Conservation (phyloP, 352 stramenopile genomes). For the Phytophthora aleatoria region DNA sequence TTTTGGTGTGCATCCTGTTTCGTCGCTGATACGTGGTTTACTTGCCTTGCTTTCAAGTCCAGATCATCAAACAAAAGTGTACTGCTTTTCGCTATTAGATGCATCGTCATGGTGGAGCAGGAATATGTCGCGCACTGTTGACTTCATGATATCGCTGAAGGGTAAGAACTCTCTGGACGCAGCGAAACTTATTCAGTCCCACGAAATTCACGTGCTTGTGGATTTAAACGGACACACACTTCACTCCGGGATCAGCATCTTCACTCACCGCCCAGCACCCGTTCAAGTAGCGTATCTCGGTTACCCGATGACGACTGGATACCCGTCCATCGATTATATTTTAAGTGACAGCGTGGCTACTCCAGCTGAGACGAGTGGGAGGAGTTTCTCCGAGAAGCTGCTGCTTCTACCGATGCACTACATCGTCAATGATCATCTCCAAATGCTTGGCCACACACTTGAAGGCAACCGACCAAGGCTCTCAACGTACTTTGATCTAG, state of each 20-base stretch:
- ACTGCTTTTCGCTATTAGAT: conserved; percentile 72
- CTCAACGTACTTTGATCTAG: conserved; percentile 9
- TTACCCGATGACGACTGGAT: conserved; percentile 77
- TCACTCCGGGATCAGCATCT: conserved; percentile 68
- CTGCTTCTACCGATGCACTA: conserved; percentile 75
- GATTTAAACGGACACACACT: conserved; percentile 89
- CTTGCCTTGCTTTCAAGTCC: conserved; percentile 49
- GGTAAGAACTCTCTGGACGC: conserved; percentile 58
- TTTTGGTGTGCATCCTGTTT: conserved; percentile 83
- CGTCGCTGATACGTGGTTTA: conserved; percentile 68
- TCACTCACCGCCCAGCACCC: conserved; percentile 61
- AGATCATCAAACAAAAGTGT: conserved; percentile 50
- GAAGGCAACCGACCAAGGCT: conserved; percentile 34
- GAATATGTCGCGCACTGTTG: conserved; percentile 76
- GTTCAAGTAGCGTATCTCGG: conserved; percentile 79
- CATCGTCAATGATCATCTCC: conserved; percentile 86
- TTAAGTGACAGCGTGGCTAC: conserved; percentile 64
- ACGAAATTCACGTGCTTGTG: conserved; percentile 75
- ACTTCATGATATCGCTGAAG: conserved; percentile 70
- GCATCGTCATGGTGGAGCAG: conserved; percentile 76
- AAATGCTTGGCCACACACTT: conserved; percentile 69
- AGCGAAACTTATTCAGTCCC: conserved; percentile 52
- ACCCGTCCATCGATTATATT: conserved; percentile 67
- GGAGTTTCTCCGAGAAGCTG: conserved; percentile 75
- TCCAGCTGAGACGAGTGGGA: conserved; percentile 39